These are phyloP conservation scores for Polytrichum formosum DNA, from an alignment of 225 moss, liverwort and hornwort species.

Conservation along the genomic window DNA sequence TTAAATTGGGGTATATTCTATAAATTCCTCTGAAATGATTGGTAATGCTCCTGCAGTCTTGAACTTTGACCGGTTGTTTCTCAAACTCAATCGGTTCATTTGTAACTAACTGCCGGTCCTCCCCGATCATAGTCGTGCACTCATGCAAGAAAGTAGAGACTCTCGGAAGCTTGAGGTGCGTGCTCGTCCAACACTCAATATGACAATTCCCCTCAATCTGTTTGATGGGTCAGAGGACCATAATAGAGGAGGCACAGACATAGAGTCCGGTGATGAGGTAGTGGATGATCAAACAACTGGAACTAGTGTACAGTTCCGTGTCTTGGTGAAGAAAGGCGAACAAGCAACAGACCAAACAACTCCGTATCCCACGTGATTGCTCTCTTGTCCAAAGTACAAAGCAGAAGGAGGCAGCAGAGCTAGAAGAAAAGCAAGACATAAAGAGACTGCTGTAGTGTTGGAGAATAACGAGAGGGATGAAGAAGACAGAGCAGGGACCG, in stretches of 20 bases:
- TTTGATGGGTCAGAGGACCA: conserved; percentile 90
- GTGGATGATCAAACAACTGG: conserved; percentile 73
- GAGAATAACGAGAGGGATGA: conserved; percentile 99
- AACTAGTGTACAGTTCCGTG: conserved; percentile 85
- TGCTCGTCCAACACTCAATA: conserved; percentile 82
- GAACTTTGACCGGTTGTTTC: too few species aligned
- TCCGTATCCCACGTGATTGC: conserved; percentile 93
- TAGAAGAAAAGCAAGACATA: conserved; percentile 99
- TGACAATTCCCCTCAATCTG: conserved; percentile 97
- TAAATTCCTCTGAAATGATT: too few species aligned
- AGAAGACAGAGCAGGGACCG: conserved; percentile 87
- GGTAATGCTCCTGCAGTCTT: too few species aligned
- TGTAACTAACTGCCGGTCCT: too few species aligned
- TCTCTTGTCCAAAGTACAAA: conserved; percentile 95
- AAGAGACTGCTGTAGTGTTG: conserved; percentile 87
- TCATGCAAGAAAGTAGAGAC: conserved; percentile 97
- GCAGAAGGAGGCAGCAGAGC: conserved; percentile 96
- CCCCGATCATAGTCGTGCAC: conserved; percentile 35
- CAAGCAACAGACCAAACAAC: conserved; percentile 96
- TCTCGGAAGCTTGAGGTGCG: conserved; percentile 97
- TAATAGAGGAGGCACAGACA: conserved; percentile 74
- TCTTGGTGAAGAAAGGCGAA: conserved; percentile 94
- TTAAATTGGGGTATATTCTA: too few species aligned
- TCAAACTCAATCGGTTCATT: too few species aligned
- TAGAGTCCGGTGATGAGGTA: conserved; percentile 89